Evolutionary conservation across 495 filamentous ascomycete genomes (phyloP).

Genomic region (Platismatia glauca): DNA sequence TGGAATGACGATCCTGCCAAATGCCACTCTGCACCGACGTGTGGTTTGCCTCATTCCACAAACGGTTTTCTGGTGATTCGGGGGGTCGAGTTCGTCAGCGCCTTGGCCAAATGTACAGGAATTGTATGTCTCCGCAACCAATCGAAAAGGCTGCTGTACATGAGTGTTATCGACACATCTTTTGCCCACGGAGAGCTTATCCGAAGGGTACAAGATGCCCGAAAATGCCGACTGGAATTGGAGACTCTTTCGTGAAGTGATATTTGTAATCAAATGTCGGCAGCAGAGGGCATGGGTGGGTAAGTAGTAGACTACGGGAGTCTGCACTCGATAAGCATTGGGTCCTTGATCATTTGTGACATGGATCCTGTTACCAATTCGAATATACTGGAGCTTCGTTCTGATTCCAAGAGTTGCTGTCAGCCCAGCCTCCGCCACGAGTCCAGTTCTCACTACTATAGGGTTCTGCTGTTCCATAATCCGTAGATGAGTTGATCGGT

Average conservation of each 20-base stretch:
- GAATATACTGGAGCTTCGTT: constrained; percentile 5
- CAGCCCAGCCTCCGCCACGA: constrained; percentile 3
- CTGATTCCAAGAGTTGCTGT: constrained; percentile 5
- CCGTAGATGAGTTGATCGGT: not conserved
- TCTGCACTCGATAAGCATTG: constrained; percentile 6
- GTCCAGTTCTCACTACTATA: constrained; percentile 2
- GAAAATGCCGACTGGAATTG: not conserved
- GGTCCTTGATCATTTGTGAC: not conserved
- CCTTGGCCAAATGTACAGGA: not conserved
- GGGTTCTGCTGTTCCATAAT: not conserved
- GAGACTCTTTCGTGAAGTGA: not conserved
- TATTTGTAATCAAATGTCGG: not conserved
- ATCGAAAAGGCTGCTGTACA: not conserved
- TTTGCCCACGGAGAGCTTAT: not conserved
- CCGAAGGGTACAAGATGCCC: not conserved
- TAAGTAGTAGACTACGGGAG: constrained; percentile 1
- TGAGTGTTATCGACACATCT: not conserved
- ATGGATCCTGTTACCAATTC: constrained; percentile 7
- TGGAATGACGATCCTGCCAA: not conserved
- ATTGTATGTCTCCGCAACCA: not conserved
- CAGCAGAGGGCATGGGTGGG: not conserved
- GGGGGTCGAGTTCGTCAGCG: not conserved
- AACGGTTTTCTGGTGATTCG: not conserved
- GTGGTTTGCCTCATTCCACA: not conserved
- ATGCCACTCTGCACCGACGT: not conserved